Evolutionary conservation across 768 basidiomycete genomes (phyloP).

Genomic region (Daedalea quercina): DNA sequence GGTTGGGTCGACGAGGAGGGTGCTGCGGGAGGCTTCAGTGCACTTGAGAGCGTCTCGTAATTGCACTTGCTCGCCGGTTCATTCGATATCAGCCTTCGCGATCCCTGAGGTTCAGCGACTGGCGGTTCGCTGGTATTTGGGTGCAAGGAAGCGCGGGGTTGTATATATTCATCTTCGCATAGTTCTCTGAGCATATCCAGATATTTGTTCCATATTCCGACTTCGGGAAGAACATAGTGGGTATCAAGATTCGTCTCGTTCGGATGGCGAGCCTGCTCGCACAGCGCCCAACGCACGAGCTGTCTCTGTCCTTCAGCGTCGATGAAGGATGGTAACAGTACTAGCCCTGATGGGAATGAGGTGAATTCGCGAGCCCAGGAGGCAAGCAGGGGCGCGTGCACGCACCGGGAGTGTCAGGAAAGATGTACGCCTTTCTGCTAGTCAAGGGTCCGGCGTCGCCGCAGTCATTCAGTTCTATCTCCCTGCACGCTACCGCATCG

Average conservation of each 20-base stretch:
- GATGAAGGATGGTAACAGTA: constrained; percentile 75
- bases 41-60: constrained; percentile 42
- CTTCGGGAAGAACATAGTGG: constrained; percentile 71
- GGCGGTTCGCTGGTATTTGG: constrained; percentile 2
- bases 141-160: constrained; percentile 36
- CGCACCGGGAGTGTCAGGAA: constrained; percentile 53
- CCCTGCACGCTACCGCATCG: constrained; percentile 28
- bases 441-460: constrained; percentile 5
- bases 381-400: too few relatives aligned
- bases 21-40: constrained; percentile 53
- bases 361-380: constrained; percentile 13
- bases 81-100: constrained; percentile 67
- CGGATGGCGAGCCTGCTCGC: constrained; percentile 66
- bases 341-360: constrained; percentile 53
- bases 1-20: constrained; percentile 60
- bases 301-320: constrained; percentile 54
- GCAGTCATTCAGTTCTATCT: constrained; percentile 22
- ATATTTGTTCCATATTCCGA: constrained; percentile 74
- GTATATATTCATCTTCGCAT: constrained; percentile 27
- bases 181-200: constrained; percentile 30
- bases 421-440: constrained; percentile 32
- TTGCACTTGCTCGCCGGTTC: constrained; percentile 54
- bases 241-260: constrained; percentile 89
- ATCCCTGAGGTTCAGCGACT: constrained; percentile 33
- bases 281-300: constrained; percentile 67